These are phyloP conservation scores for Lactarius hengduanensis DNA, from an alignment of 768 basidiomycete genomes.

Conservation along the genomic window DNA sequence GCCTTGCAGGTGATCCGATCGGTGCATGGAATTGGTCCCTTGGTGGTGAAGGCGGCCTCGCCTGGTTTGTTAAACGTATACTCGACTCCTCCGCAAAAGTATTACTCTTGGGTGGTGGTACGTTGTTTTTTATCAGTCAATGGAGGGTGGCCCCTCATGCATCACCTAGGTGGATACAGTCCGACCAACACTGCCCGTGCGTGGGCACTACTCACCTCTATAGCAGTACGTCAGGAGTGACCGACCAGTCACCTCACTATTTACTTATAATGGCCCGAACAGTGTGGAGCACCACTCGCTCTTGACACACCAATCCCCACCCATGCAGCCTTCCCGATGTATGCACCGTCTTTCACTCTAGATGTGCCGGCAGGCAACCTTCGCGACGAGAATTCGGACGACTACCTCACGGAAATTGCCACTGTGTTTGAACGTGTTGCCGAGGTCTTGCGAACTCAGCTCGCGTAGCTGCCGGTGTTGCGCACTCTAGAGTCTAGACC, in stretches of 20 bases:
- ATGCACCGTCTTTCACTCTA: constrained; percentile 78
- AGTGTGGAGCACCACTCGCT: constrained; percentile 57
- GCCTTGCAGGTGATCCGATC: constrained; percentile 81
- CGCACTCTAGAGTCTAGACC: not conserved
- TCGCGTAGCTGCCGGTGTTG: not conserved
- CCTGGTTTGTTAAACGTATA: constrained; percentile 61
- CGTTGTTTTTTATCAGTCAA: constrained; percentile 26
- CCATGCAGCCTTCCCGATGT: constrained; percentile 67
- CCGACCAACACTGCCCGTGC: constrained; percentile 81
- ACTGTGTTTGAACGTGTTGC: constrained; percentile 29
- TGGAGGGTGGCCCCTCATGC: not conserved
- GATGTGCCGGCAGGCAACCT: constrained; percentile 73
- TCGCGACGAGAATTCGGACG: constrained; percentile 67
- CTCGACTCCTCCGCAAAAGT: constrained; percentile 57
- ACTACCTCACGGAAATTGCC: constrained; percentile 51
- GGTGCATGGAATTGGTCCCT: constrained; percentile 71
- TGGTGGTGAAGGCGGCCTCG: constrained; percentile 54
- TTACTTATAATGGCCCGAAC: constrained; percentile 7
- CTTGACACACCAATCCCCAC: constrained; percentile 72
- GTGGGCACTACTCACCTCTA: constrained; percentile 80
- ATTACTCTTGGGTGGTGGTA: constrained; percentile 76
- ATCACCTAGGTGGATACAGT: constrained; percentile 72
- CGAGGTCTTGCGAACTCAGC: constrained; percentile 21
- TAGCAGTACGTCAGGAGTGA: constrained; percentile 52
- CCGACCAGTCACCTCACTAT: not conserved